phyloP scores from a whole-genome alignment of 2,329 filamentous ascomycete species.

The Fonsecaea pedrosoi region DNA sequence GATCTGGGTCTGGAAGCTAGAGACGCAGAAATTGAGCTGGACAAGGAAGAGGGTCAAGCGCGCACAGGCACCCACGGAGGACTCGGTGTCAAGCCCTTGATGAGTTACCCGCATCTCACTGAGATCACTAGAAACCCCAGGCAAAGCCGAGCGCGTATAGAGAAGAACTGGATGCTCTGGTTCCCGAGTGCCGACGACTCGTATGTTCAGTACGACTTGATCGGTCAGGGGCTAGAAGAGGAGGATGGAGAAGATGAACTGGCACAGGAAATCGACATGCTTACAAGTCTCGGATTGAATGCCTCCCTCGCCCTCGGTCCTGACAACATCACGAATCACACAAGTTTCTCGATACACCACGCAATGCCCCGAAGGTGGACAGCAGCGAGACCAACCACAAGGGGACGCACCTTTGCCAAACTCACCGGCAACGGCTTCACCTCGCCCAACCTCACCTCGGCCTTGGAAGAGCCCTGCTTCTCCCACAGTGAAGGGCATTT shows the following conservation, averaged over 20 bases:
- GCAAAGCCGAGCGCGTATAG: conserved; percentile 44
- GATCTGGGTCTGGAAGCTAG: background rate
- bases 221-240: conserved; percentile 32
- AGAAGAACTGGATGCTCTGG: conserved; percentile 53
- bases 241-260: background rate
- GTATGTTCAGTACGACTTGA: conserved; percentile 49
- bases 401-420: conserved; percentile 44
- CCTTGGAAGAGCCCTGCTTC: conserved; percentile 43
- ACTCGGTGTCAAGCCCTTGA: conserved; percentile 29
- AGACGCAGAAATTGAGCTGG: conserved; percentile 1
- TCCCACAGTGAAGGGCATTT: conserved; percentile 23
- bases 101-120: conserved; percentile 44
- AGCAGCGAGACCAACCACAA: background rate
- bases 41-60: background rate
- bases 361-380: background rate
- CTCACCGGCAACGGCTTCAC: conserved; percentile 44
- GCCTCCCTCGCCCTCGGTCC: background rate
- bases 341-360: background rate
- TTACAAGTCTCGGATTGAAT: conserved; percentile 2
- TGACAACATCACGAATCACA: conserved; percentile 5
- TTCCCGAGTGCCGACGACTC: conserved; percentile 43
- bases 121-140: conserved; percentile 50
- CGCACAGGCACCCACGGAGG: background rate
- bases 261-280: conserved; percentile 6
- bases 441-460: conserved; percentile 44